These are phyloP conservation scores for Aspergillus ruber DNA, from an alignment of 2,329 filamentous ascomycete genomes.

Conservation along the genomic window DNA sequence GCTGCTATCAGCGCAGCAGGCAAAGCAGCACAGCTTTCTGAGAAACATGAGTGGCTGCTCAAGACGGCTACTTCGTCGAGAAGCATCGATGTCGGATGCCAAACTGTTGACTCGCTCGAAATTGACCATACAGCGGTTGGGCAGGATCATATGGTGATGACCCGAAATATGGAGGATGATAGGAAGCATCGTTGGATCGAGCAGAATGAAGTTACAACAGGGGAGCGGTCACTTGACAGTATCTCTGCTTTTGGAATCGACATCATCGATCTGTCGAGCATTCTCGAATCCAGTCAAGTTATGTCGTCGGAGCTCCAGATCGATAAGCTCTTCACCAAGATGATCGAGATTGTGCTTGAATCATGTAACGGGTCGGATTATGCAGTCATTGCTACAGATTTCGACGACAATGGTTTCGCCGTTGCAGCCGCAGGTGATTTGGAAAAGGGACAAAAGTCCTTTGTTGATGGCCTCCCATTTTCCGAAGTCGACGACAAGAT, in stretches of 20 bases:
- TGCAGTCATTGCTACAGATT: slow-evolving; percentile 56
- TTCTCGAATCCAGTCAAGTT: slow-evolving; percentile 59
- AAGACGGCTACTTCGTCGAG: slow-evolving; percentile 47
- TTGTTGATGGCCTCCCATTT: slow-evolving; percentile 50
- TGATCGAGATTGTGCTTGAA: slow-evolving; percentile 59
- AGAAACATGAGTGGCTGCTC: slow-evolving; percentile 57
- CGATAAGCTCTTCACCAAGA: slow-evolving; percentile 56
- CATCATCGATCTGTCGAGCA: slow-evolving; percentile 58
- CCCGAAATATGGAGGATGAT: slow-evolving; percentile 31
- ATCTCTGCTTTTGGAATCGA: slow-evolving; percentile 40
- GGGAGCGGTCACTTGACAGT: slow-evolving; percentile 31
- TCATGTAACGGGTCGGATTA: slow-evolving; percentile 56
- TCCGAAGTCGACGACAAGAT: slow-evolving; percentile 53
- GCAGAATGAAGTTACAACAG: slow-evolving; percentile 32
- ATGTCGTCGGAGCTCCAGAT: slow-evolving; percentile 60
- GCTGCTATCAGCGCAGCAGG: slow-evolving; percentile 52
- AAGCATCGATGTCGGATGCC: slow-evolving; percentile 50
- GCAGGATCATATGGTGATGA: slow-evolving; percentile 22
- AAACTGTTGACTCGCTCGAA: slow-evolving; percentile 48
- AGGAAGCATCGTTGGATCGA: slow-evolving; percentile 39
- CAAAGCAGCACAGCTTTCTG: slow-evolving; percentile 51
- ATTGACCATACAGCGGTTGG: slow-evolving; percentile 26
- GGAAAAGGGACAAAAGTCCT: slow-evolving; percentile 49
- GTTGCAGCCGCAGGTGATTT: slow-evolving; percentile 56
- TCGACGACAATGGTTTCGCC: slow-evolving; percentile 53